phyloP scores from a whole-genome alignment of 2,329 filamentous ascomycete species.

The Microsporum canis region DNA sequence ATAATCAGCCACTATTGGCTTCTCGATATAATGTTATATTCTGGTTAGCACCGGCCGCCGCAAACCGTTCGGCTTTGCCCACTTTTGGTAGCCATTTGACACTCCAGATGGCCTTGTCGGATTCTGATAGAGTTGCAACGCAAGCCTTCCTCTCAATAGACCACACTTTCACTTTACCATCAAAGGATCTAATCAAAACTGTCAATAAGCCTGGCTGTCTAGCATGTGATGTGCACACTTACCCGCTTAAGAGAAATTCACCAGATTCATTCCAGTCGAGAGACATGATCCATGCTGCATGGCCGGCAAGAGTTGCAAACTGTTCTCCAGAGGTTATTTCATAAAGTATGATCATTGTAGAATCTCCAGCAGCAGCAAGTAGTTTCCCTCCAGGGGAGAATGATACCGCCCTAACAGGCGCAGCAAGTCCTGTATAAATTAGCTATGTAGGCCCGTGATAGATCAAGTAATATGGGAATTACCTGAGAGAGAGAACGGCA shows the following conservation, averaged over 20 bases:
- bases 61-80: conserved; percentile 55
- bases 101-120: conserved; percentile 71
- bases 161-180: conserved; percentile 95
- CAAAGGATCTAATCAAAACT: conserved; percentile 49
- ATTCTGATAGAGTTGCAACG: conserved; percentile 88
- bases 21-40: conserved; percentile 76
- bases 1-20: conserved; percentile 53
- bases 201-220: neutral
- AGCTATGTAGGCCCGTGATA: conserved; percentile 11
- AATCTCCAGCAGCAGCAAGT: conserved; percentile 81
- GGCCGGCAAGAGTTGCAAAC: conserved; percentile 69
- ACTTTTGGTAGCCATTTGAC: conserved; percentile 74
- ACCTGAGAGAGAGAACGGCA: conserved; percentile 78
- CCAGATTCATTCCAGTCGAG: conserved; percentile 90
- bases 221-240: conserved; percentile 18
- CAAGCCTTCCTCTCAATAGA: conserved; percentile 71
- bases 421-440: conserved; percentile 57
- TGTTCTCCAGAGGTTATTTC: conserved; percentile 88
- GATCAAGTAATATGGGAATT: conserved; percentile 19
- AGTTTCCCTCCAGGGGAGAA: conserved; percentile 80
- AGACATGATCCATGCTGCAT: conserved; percentile 77
- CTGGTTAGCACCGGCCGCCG: conserved; percentile 62
- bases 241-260: conserved; percentile 78
- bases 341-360: conserved; percentile 79
- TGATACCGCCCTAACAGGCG: conserved; percentile 70